These are phyloP conservation scores for Cucumis hystrix DNA, from an alignment of 306 rosid genomes.

Conservation along the genomic window DNA sequence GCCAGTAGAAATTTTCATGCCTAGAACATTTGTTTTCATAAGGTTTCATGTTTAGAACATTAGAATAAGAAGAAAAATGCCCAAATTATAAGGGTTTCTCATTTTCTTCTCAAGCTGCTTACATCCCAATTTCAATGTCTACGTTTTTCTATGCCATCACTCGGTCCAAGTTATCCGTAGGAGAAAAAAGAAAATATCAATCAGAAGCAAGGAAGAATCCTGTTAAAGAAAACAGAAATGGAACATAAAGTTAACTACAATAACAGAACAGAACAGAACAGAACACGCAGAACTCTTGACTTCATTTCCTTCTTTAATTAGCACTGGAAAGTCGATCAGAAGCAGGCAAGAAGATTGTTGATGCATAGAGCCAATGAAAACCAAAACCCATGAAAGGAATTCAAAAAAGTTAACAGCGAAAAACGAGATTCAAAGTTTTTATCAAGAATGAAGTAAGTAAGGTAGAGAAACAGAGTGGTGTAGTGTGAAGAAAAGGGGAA, in stretches of 20 bases:
- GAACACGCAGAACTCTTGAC: not conserved
- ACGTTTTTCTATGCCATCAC: too few relatives aligned
- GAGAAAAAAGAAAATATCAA: too few relatives aligned
- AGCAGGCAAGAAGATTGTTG: not conserved
- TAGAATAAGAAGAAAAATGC: not conserved
- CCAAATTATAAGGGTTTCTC: not conserved
- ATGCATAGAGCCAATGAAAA: not conserved
- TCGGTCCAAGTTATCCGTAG: too few relatives aligned
- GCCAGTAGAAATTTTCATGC: not conserved
- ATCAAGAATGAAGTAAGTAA: not conserved
- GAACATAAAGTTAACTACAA: not conserved
- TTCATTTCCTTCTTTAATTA: not conserved
- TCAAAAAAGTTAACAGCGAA: not conserved
- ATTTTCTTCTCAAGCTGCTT: not conserved
- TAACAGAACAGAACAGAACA: not conserved
- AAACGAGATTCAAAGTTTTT: too few relatives aligned
- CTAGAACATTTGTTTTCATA: too few relatives aligned
- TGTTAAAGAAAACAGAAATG: not conserved
- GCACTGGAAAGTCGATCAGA: not conserved
- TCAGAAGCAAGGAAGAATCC: not conserved
- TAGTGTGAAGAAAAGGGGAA: not conserved
- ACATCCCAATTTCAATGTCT: not conserved
- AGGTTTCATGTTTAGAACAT: too few relatives aligned
- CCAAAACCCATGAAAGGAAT: not conserved
- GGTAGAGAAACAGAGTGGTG: not conserved